A percentile compares a stretch with the other conserved stretches of the same genome.
These are phyloP conservation scores for Phylloporus sp. DNA, from an alignment of 768 basidiomycete species.

Conservation along the genomic window DNA sequence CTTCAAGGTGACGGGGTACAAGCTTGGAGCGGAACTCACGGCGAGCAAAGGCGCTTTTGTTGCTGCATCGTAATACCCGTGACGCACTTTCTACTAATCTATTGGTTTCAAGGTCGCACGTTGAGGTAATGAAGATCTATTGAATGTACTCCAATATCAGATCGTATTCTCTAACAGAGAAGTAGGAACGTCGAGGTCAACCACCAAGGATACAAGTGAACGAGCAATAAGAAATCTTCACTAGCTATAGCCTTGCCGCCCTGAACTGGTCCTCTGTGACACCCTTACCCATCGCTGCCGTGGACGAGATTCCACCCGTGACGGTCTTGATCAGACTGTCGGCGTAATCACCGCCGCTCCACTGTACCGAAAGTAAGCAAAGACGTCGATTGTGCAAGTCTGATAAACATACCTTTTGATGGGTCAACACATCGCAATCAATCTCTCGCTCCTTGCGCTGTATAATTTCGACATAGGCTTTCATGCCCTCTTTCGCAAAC, in stretches of 20 bases:
- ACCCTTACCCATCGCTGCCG: constrained; percentile 98
- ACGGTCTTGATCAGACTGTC: constrained; percentile 92
- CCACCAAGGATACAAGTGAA: constrained; percentile 4
- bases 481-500: constrained; percentile 95
- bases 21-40: constrained; percentile 71
- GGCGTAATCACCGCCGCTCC: constrained; percentile 93
- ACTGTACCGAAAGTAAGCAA: constrained; percentile 44
- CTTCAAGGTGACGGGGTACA: constrained; percentile 54
- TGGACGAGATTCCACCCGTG: constrained; percentile 95
- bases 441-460: constrained; percentile 91
- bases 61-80: constrained; percentile 18
- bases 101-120: not conserved
- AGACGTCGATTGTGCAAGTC: not conserved
- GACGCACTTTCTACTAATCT: not conserved
- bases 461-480: constrained; percentile 94
- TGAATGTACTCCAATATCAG: not conserved
- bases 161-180: not conserved
- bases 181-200: constrained; percentile 1
- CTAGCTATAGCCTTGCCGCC: constrained; percentile 40
- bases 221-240: not conserved
- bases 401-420: constrained; percentile 74
- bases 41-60: constrained; percentile 58
- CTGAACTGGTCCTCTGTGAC: constrained; percentile 89
- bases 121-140: constrained; percentile 7
- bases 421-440: constrained; percentile 93